Percentiles rank a stretch among this genome's conserved stretches.
Conservation (phyloP, 148 eudicot genomes). For the Agrostemma githago region DNA sequence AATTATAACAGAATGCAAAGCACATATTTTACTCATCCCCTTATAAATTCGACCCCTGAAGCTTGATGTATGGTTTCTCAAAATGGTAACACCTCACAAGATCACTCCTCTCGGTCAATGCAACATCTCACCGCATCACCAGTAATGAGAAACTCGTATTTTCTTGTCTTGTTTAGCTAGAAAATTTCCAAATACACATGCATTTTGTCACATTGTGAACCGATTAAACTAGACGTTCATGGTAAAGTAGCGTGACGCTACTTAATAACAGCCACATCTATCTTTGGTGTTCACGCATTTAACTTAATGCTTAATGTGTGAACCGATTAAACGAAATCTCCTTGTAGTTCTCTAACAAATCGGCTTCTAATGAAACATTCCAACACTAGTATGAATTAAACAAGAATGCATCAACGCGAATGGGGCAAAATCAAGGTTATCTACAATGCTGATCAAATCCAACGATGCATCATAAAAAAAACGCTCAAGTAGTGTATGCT, state of each 20-base stretch:
- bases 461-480: constrained; percentile 6
- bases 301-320: no score
- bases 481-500: not conserved
- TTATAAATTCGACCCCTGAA: not conserved
- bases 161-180: not conserved
- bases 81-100: not conserved
- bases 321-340: no score
- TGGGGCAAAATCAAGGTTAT: not conserved
- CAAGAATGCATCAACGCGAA: not conserved
- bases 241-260: no score
- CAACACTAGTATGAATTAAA: not conserved
- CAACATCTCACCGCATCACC: not conserved
- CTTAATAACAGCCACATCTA: no score
- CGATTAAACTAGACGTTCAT: no score
- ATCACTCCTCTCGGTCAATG: not conserved
- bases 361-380: not conserved
- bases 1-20: not conserved
- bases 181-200: not conserved
- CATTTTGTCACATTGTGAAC: not conserved
- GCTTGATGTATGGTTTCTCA: not conserved
- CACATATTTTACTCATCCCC: not conserved
- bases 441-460: not conserved
- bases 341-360: not conserved
- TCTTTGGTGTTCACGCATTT: no score
- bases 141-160: not conserved